Percentiles rank a stretch among this genome's conserved stretches.
Conservation (phyloP, 2,329 filamentous ascomycete genomes). For the Neofusicoccum umdonicola region DNA sequence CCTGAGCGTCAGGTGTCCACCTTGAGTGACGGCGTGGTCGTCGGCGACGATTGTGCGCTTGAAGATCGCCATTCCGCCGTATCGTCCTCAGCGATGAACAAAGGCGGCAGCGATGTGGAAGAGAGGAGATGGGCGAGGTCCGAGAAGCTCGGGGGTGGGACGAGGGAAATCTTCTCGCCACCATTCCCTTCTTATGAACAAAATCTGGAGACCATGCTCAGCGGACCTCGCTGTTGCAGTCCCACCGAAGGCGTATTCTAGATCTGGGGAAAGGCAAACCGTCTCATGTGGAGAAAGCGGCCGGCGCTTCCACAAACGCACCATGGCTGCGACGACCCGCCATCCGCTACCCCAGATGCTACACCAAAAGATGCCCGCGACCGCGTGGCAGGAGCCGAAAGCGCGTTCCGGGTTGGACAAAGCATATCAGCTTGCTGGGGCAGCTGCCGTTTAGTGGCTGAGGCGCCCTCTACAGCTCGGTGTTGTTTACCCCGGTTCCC, state of each 20-base stretch:
- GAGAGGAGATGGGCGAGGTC: background rate
- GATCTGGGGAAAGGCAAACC: background rate
- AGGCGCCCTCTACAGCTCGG: background rate
- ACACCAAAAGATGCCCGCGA: background rate
- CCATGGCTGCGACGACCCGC: background rate
- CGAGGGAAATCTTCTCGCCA: background rate
- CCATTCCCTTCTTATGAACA: background rate
- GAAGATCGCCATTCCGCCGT: background rate
- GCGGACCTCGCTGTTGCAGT: background rate
- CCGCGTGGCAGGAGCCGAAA: constrained; percentile 1
- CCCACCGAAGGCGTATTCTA: background rate
- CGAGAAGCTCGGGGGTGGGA: background rate
- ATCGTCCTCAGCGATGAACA: background rate
- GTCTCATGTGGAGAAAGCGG: background rate
- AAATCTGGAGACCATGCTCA: background rate
- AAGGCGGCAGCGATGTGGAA: background rate
- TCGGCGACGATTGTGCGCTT: constrained; percentile 21
- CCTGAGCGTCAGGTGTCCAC: constrained; percentile 21
- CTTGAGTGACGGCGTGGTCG: constrained; percentile 22
- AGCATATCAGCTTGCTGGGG: background rate
- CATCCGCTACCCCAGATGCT: background rate
- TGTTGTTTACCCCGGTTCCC: constrained; percentile 8
- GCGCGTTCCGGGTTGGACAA: background rate
- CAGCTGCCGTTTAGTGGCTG: background rate
- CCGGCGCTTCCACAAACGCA: background rate